phyloP scores from a whole-genome alignment of 2,329 filamentous ascomycete genomes.

The Alternaria atra region DNA sequence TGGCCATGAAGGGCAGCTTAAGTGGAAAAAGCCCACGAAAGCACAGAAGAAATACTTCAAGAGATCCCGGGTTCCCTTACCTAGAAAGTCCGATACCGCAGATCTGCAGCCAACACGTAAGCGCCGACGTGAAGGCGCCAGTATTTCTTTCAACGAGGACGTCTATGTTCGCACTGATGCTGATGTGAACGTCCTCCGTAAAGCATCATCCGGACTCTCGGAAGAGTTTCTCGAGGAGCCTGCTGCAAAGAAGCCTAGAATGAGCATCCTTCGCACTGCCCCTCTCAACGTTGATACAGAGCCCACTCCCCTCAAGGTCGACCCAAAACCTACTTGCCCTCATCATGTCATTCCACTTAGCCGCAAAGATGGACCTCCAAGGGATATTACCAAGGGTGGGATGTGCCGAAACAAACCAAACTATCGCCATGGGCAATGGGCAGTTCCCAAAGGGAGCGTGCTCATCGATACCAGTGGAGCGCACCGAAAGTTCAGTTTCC shows the following conservation, averaged over 20 bases:
- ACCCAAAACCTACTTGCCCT: no score
- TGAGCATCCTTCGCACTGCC: neutral
- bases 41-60: neutral
- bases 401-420: neutral
- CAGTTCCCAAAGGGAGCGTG: no score
- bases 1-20: no score
- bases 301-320: neutral
- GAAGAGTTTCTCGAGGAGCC: neutral
- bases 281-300: no score
- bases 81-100: neutral
- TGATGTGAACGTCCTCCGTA: slow-evolving; percentile 20
- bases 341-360: slow-evolving; percentile 1
- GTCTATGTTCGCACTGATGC: slow-evolving; percentile 12
- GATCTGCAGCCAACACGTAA: slow-evolving; percentile 6
- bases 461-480: neutral
- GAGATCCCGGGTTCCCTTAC: neutral
- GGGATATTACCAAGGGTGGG: neutral
- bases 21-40: neutral
- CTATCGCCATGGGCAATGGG: neutral
- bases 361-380: neutral
- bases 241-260: neutral
- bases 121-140: slow-evolving; percentile 5
- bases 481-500: neutral
- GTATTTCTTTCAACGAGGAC: slow-evolving; percentile 5
- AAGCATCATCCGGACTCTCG: neutral